These are phyloP conservation scores for Tardiomyces blankii DNA, from an alignment of 1,139 yeast genomes.

Conservation along the genomic window DNA sequence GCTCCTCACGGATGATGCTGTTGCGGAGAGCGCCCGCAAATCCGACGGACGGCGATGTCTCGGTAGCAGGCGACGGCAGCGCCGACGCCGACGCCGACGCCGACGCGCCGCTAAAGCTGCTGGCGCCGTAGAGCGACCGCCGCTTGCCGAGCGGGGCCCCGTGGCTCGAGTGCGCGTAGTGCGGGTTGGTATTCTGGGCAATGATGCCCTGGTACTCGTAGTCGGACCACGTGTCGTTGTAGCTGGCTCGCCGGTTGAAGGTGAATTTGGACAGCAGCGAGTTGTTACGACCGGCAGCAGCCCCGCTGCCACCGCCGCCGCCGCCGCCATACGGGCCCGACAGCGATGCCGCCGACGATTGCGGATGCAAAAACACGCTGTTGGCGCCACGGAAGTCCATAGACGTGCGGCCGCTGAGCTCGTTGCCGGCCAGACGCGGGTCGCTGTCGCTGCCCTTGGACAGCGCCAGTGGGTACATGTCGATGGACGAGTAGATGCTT, in stretches of 20 bases:
- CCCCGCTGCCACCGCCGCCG: slow-evolving; percentile 5
- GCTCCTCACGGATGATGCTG: slow-evolving; percentile 20
- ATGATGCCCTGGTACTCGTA: slow-evolving; percentile 15
- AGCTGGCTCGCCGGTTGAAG: slow-evolving; percentile 14
- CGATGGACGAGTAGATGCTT: slow-evolving; percentile 20
- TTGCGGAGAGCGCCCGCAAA: slow-evolving; percentile 23
- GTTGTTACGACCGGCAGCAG: slow-evolving; percentile 1
- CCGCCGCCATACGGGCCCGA: slow-evolving; percentile 1
- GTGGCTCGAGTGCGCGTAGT: not conserved
- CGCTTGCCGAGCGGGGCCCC: slow-evolving; percentile 1
- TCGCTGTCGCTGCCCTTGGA: slow-evolving; percentile 7
- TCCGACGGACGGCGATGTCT: slow-evolving; percentile 15
- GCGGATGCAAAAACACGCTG: not conserved
- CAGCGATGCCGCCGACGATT: not conserved
- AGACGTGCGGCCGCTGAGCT: not conserved
- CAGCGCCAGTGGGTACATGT: slow-evolving; percentile 14
- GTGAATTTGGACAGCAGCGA: slow-evolving; percentile 9
- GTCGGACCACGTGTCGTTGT: slow-evolving; percentile 17
- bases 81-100: not conserved
- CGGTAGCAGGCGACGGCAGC: not conserved
- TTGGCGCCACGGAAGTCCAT: not conserved
- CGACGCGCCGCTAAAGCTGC: not conserved
- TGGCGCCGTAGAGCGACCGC: slow-evolving; percentile 1
- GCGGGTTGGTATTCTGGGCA: slow-evolving; percentile 5
- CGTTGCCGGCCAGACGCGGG: not conserved